Base-by-base conservation (phyloP, 2,329 filamentous ascomycete species). In the Aspergillus sergii region DNA sequence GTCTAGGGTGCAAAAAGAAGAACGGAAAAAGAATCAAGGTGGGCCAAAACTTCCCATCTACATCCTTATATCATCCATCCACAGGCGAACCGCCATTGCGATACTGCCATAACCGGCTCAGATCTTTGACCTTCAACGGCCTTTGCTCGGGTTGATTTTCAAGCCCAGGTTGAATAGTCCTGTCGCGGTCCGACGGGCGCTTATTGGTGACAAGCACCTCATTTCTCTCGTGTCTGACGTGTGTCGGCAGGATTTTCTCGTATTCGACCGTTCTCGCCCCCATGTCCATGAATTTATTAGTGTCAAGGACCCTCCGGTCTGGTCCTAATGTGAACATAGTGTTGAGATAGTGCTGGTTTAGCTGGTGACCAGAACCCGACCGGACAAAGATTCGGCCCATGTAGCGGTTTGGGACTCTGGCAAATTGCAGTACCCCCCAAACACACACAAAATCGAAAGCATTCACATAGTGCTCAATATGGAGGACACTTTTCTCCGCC, bases 381-480 rank as follows among this genome's bases (percentile, higher is more conserved):
- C 79, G 76, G 26, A 81, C 75, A 60, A 86, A 85, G 0, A 86
- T 70, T 12, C 78, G 78, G 0, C 84, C 84, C 62, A 81, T 76
- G 66, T 82, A 86, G 16, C 80, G 76, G 63, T 83, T 85, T 0
- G 78, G 74, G 2, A 82, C 73, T 28, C 78, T 76, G 2, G 83
- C 82, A 71, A 91, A 93, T 73, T 91, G 85, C 41, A 94, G 80
- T 7, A 93, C 87, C 1, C 92, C 92, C 84, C 90, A 92, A 11
- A 88, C 80, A 4, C 91, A 85, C 2, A 94, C 91, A 68, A 92
- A 91, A 70, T 95, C 92, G 19, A 83, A 85, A 10, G 84, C 85
- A 72, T 94, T 91, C 3, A 89, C 89, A 71, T 94, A 95, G 76
- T 95, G 92, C 76, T 95, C 92, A 45, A 95, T 89, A 67, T 93